Conservation (phyloP, 2,329 filamentous ascomycete genomes). For the Aotearoamyces nothofagi region DNA sequence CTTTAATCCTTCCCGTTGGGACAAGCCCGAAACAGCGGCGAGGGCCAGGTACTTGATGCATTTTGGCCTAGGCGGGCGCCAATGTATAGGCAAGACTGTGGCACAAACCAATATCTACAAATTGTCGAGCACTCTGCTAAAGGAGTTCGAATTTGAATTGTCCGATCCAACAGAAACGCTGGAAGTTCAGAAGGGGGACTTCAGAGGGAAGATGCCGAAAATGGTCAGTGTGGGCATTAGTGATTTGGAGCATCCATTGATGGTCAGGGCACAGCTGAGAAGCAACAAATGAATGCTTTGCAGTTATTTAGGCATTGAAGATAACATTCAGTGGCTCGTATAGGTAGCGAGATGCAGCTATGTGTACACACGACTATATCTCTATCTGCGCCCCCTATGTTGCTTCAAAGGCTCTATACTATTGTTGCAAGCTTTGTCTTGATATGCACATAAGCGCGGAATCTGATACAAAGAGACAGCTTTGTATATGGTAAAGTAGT, state of each 20-base stretch:
- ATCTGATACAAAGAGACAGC: too few species aligned
- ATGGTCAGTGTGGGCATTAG: conserved; percentile 10
- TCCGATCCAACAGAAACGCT: conserved; percentile 10
- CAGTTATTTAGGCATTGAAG: too few species aligned
- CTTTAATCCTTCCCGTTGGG: conserved; percentile 19
- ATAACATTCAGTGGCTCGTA: too few species aligned
- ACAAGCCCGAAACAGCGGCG: conserved; percentile 6
- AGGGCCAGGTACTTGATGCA: conserved; percentile 18
- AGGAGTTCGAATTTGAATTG: conserved; percentile 18
- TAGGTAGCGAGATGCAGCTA: too few species aligned
- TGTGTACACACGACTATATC: too few species aligned
- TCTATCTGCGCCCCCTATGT: too few species aligned
- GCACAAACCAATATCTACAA: conserved; percentile 22
- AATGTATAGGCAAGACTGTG: conserved; percentile 22
- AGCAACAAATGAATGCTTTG: too few species aligned
- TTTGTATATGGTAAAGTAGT: too few species aligned
- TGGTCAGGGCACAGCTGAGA: conserved; percentile 1
- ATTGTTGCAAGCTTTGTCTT: too few species aligned
- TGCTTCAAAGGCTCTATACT: too few species aligned
- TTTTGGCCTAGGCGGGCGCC: conserved; percentile 19
- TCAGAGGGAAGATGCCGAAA: conserved; percentile 6
- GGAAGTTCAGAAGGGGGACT: conserved; percentile 3
- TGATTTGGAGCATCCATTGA: conserved; percentile 5
- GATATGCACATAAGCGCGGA: too few species aligned
- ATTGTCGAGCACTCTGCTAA: conserved; percentile 17